These are phyloP conservation scores for Pharus latifolius DNA, from an alignment of 176 grass and related monocot species.

Conservation along the genomic window DNA sequence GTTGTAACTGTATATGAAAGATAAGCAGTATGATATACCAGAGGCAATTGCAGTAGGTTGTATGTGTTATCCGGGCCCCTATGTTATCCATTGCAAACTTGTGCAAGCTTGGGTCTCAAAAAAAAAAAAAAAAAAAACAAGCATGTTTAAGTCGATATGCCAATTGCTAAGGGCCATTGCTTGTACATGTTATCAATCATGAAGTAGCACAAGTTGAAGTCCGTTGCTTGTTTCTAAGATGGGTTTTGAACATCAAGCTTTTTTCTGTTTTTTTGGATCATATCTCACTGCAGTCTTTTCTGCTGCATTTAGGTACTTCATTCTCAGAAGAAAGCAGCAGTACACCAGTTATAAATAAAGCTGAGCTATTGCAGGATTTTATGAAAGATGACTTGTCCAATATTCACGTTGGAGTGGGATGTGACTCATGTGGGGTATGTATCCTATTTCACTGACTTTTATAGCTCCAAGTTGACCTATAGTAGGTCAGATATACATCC, in stretches of 20 bases:
- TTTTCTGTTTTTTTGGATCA: background rate
- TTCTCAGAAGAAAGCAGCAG: constrained; percentile 10
- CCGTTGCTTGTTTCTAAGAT: background rate
- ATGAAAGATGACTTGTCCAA: constrained; percentile 6
- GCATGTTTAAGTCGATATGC: too few relatives aligned
- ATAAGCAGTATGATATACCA: too few relatives aligned
- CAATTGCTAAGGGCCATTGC: too few relatives aligned
- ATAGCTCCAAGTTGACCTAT: background rate
- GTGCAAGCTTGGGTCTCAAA: too few relatives aligned
- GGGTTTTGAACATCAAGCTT: background rate
- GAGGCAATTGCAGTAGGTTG: background rate
- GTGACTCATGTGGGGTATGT: constrained; percentile 93
- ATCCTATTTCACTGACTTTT: background rate
- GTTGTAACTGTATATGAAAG: background rate
- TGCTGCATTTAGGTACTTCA: constrained; percentile 28
- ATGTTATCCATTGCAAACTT: too few relatives aligned
- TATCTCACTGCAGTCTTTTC: background rate
- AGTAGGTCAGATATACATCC: background rate
- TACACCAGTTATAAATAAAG: background rate
- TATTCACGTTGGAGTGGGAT: constrained; percentile 66
- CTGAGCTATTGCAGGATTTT: background rate
- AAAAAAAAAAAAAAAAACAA: too few relatives aligned
- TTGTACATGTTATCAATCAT: background rate
- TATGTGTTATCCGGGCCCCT: constrained; percentile 9
- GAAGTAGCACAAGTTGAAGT: background rate